Evolutionary conservation across 768 basidiomycete genomes (phyloP).

Genomic region (Chalciporus piperatus): DNA sequence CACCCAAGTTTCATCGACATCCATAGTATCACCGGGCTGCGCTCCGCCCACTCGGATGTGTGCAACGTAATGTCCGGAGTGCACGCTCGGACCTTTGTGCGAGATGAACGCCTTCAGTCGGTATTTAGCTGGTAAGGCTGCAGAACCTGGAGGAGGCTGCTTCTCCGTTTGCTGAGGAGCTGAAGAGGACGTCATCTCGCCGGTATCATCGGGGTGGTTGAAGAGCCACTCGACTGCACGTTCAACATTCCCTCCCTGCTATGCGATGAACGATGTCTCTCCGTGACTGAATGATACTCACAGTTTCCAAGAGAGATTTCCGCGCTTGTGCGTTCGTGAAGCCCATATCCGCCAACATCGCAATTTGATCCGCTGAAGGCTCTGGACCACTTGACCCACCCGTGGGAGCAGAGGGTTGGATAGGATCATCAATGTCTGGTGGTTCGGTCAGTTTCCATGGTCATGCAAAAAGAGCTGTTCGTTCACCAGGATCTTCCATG

Average conservation of each 20-base stretch:
- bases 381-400: constrained; percentile 40
- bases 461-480: background rate
- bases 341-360: constrained; percentile 86
- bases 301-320: constrained; percentile 86
- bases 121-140: constrained; percentile 70
- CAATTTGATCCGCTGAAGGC: constrained; percentile 67
- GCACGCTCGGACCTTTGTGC: constrained; percentile 94
- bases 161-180: constrained; percentile 18
- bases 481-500: constrained; percentile 88
- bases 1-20: constrained; percentile 59
- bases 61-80: constrained; percentile 92
- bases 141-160: constrained; percentile 47
- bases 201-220: constrained; percentile 84
- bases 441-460: background rate
- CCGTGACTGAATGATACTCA: constrained; percentile 22
- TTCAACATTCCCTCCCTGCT: constrained; percentile 68
- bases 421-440: constrained; percentile 84
- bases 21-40: constrained; percentile 23
- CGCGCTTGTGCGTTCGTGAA: constrained; percentile 79
- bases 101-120: constrained; percentile 91
- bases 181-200: constrained; percentile 47
- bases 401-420: constrained; percentile 36
- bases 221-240: constrained; percentile 97
- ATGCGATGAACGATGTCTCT: background rate
- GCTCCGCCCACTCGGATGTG: constrained; percentile 48